phyloP scores from a whole-genome alignment of 78 protist species.

The Andalucia godoyi region DNA sequence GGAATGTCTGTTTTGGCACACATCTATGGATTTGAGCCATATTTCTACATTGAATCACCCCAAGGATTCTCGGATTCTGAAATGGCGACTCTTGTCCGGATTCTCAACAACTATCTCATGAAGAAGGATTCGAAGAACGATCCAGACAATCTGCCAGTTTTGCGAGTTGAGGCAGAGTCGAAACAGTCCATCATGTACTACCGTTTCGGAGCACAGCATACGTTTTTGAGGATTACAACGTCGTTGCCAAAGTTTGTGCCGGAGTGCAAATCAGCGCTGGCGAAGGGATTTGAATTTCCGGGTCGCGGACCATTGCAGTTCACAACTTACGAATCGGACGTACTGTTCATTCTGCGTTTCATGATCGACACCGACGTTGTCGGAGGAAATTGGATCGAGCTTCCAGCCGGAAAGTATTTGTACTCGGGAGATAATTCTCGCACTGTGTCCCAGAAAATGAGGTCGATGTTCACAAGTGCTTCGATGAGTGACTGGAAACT shows the following conservation, averaged over 20 bases:
- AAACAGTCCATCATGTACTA: background rate
- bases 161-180: background rate
- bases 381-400: conserved; percentile 55
- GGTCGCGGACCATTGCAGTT: conserved; percentile 1
- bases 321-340: conserved; percentile 85
- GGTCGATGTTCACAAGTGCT: background rate
- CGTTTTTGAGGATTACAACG: conserved; percentile 37
- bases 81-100: background rate
- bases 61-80: background rate
- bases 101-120: background rate
- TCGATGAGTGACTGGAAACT: background rate
- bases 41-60: conserved; percentile 86
- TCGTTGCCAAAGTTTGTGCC: conserved; percentile 51
- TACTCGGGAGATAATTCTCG: too few species aligned
- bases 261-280: background rate
- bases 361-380: conserved; percentile 74
- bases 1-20: conserved; percentile 82
- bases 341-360: conserved; percentile 83
- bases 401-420: conserved; percentile 73
- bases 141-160: background rate
- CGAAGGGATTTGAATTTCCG: conserved; percentile 9
- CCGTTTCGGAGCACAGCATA: background rate
- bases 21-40: conserved; percentile 93
- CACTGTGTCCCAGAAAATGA: background rate
- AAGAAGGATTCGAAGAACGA: background rate